These are phyloP conservation scores for Inga laurina DNA, from an alignment of 306 rosid genomes.

Conservation along the genomic window DNA sequence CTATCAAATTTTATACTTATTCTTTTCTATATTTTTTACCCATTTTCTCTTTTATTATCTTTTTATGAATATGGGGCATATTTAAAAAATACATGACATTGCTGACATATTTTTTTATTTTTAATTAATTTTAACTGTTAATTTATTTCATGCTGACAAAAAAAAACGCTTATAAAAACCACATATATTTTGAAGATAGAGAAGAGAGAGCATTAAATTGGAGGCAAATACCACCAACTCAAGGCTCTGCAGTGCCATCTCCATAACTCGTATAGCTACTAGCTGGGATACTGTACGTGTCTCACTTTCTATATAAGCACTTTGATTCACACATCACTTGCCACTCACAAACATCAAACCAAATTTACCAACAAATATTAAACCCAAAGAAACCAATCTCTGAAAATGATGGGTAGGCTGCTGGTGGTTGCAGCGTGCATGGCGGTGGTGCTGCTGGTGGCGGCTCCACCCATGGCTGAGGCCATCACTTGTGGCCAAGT, in stretches of 20 bases:
- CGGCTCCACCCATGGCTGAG: constrained; percentile 26
- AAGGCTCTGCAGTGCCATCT: background rate
- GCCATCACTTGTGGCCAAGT: constrained; percentile 50
- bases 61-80: too few relatives aligned
- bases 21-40: too few relatives aligned
- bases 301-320: constrained; percentile 3
- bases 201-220: background rate
- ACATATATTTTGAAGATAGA: background rate
- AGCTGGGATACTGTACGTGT: background rate
- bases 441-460: constrained; percentile 14
- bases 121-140: too few relatives aligned
- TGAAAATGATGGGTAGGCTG: constrained; percentile 10
- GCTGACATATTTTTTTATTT: too few relatives aligned
- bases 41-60: too few relatives aligned
- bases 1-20: too few relatives aligned
- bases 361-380: background rate
- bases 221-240: background rate
- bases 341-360: background rate
- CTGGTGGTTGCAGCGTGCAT: constrained; percentile 35
- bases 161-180: background rate
- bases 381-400: background rate
- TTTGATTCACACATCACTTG: background rate
- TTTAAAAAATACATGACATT: too few relatives aligned
- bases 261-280: background rate
- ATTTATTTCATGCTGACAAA: too few relatives aligned